Evolutionary conservation across 2,329 filamentous ascomycete species (phyloP), one percentile per base, ranked within the genome.

Genomic region (Tetracladium maxilliforme): DNA sequence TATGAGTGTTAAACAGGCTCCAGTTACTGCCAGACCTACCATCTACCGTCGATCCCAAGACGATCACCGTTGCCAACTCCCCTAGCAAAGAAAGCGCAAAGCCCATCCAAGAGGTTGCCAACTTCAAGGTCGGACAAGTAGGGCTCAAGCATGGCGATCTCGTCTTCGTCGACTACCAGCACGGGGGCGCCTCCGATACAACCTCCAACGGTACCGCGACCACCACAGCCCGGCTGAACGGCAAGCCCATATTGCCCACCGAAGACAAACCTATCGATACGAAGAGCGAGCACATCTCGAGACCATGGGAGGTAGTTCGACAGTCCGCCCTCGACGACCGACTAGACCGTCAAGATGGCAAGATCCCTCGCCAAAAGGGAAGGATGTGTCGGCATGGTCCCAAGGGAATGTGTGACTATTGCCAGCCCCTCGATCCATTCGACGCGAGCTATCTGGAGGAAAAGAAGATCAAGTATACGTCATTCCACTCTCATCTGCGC

Each of bases 351-450:
- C 66, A 75, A 37, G 77, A 90, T 60, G 90, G 90, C 37, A 98
- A 93, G 56, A 93, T 94, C 25, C 58, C 70, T 12, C 64, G 86
- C 33, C 67, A 67, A 33, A 65, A 65, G 30, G 82, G 92, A 47
- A 81, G 80, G 46, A 90, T 98, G 84, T 98, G 90, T 56, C 76
- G 82, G 33, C 90, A 98, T 48, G 87, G 87, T 2, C 75, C 79
- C 25, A 95, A 93, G 54, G 90, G 90, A 48, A 98, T 98, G 90
- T 98, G 90, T 52, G 90, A 98, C 54, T 92, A 94, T 54, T 98
- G 90, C 56, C 92, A 92, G 70, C 92, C 92, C 0, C 56, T 95
- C 25, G 90, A 98, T 44, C 90, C 90, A 1, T 98, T 92, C 51
- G 76, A 92, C 43, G 51, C 77, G n/a, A 73, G 73, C 28, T 94